Evolutionary conservation across 1,284 basidiomycete genomes (phyloP), one percentile per base, ranked within the genome.

Genomic region (Cystobasidium sp.): DNA sequence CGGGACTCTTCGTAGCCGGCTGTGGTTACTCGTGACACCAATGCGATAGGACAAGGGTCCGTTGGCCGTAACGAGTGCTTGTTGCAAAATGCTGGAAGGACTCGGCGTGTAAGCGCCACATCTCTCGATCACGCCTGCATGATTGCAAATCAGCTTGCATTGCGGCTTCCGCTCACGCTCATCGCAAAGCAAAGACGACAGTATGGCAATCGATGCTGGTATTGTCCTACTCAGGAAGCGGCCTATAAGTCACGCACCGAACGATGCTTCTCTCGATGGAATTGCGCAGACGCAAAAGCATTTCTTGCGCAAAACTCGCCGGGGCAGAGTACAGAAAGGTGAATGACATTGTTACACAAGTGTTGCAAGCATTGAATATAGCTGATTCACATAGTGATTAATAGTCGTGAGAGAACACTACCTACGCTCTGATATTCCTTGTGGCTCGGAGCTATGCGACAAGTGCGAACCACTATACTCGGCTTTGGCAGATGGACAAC

Each of bases 401-500:
- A n/a, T n/a, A n/a, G 94, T 98, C 71, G 85, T 98, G n/a, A 87
- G 94, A 52, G 96, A 99, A 83, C 86, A 94, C 76, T 99, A 99
- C 83, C 88, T 98, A 3, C 88, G 97, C 51, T 90, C 94, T 78
- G 94, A 98, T 81, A 91, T 98, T 46, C 87, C 88, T n/a, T 99
- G 97, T 81, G 95, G 95, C 0, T 88, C 93, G 39, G 84, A 88
- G 62, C 85, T 84, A 51, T 97, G 94, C 83, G 82, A 84, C 58
- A 81, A 74, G 10, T 83, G 82, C 47, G 75, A 75, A 37, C 41
- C 49, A 24, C 67, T 87, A 63, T 94, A 92, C 77, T 55, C 75
- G 71, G 78, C 83, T 16, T 84, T 83, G 58, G 83, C 85, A 39
- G 82, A 83, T 10, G 81, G 78, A 76, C 77, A 79, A 64, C 78